Evolutionary conservation across 805 yeast genomes (phyloP), one percentile per base, ranked within the genome.

Genomic region (Kurtzmaniella fragi): DNA sequence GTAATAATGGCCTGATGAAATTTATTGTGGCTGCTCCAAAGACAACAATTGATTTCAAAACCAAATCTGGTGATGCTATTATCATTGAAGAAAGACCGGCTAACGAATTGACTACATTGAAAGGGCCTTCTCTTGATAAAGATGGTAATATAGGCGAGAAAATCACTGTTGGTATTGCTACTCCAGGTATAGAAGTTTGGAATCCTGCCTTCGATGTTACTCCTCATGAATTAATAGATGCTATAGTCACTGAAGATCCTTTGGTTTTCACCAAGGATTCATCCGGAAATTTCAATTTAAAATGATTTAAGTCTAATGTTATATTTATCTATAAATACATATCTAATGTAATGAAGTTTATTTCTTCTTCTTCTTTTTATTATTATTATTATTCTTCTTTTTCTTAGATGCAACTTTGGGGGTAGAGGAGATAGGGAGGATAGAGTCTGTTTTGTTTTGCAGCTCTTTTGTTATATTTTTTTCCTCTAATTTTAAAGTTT

Each of bases 141-240:
- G 34, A 53, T 39, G 48, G 64, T 36, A 14, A 28, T 34, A 43
- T 61, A 40, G 65, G 71, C 40, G 56, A 61, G 32, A 53, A 67
- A 42, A 25, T 73, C 1, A 79, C 79, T 14, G 84, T 89, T 11
- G 84, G 85, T 30, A 75, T 84, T 42, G 96, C 96, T 1, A 93
- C 98, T 3, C 84, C 84, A 2, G 84, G 83, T 0, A 82, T 90
- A 26, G 65, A 72, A 4, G 96, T 89, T 2, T 91, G 97, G 97
- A 93, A 93, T 53, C 99, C 99, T 1, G 84, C 97, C 0, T 91
- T 91, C 53, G 99, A 91, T 55, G 88, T 93, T 12, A 88, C 98
- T 3, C 96, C 96, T 0, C 80, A 82, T 51, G 73, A 72, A 33
- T 64, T 83, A 29, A 89, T 91, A 39, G 96, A 89, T 55, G 85